Conservation (phyloP, 2,329 filamentous ascomycete genomes). For the Paraphoma chrysanthemicola region DNA sequence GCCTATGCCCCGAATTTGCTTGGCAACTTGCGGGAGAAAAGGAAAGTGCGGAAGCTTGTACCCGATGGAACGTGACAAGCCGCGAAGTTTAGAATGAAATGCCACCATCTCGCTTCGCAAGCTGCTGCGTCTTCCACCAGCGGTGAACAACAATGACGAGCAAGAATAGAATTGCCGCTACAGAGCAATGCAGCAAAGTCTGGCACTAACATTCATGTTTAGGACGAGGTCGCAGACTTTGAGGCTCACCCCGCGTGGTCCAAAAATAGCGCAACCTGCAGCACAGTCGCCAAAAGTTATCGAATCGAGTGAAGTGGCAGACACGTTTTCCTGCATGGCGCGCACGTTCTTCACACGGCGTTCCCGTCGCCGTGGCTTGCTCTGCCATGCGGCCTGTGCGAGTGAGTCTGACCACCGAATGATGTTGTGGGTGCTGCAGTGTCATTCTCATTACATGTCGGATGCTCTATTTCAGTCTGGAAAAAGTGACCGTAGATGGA, state of each 20-base stretch:
- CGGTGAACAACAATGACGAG: background rate
- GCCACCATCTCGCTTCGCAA: no score
- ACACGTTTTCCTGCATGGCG: background rate
- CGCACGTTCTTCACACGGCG: background rate
- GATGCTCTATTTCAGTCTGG: no score
- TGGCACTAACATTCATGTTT: background rate
- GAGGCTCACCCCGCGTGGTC: background rate
- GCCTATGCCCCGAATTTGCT: no score
- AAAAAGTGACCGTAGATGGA: no score
- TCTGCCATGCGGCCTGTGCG: background rate
- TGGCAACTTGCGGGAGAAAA: no score
- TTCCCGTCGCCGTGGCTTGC: background rate
- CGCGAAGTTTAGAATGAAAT: no score
- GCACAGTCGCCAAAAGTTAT: background rate
- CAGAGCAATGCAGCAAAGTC: background rate
- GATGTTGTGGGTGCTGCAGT: background rate
- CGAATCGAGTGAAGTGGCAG: background rate
- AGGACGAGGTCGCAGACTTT: slow-evolving; percentile 3
- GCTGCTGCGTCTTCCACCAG: no score
- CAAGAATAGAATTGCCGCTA: background rate
- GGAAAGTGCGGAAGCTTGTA: no score
- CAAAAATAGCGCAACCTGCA: slow-evolving; percentile 8
- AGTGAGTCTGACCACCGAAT: background rate
- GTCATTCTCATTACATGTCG: background rate
- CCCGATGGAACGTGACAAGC: no score